These are phyloP conservation scores for Fraxinus baroniana DNA, from an alignment of 305 asterid genomes.

Conservation along the genomic window DNA sequence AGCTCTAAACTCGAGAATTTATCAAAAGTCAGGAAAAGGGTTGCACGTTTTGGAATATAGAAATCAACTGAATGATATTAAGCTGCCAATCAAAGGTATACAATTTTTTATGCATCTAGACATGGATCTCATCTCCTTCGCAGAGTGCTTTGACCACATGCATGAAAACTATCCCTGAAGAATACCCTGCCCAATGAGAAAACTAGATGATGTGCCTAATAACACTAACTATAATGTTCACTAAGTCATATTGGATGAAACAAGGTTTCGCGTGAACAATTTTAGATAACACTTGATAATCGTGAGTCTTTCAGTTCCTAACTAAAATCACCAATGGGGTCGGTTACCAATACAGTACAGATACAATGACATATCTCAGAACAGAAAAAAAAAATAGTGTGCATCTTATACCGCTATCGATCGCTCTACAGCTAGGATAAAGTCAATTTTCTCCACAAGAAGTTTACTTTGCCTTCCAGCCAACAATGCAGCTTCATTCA, in stretches of 20 bases:
- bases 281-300: neutral
- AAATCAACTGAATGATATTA: neutral
- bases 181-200: neutral
- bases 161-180: constrained; percentile 8
- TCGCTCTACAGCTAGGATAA: constrained; percentile 93
- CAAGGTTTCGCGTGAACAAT: constrained; percentile 5
- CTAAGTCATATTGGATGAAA: neutral
- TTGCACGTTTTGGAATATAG: neutral
- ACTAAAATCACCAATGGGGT: constrained; percentile 12
- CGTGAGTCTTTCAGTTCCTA: neutral
- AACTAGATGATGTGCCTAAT: constrained; percentile 8
- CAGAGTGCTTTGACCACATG: neutral
- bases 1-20: neutral
- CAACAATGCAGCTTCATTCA: constrained; percentile 97
- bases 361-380: neutral
- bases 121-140: constrained; percentile 3
- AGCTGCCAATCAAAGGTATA: neutral
- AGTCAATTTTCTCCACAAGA: constrained; percentile 83
- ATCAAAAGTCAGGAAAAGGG: neutral
- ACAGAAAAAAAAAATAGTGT: constrained; percentile 18
- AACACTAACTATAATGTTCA: neutral
- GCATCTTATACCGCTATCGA: constrained; percentile 77
- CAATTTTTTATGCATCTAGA: neutral
- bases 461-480: constrained; percentile 84
- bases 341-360: neutral